Evolutionary conservation across 371 early-diverging fungal species (phyloP).

Genomic region (Mortierella sp.): DNA sequence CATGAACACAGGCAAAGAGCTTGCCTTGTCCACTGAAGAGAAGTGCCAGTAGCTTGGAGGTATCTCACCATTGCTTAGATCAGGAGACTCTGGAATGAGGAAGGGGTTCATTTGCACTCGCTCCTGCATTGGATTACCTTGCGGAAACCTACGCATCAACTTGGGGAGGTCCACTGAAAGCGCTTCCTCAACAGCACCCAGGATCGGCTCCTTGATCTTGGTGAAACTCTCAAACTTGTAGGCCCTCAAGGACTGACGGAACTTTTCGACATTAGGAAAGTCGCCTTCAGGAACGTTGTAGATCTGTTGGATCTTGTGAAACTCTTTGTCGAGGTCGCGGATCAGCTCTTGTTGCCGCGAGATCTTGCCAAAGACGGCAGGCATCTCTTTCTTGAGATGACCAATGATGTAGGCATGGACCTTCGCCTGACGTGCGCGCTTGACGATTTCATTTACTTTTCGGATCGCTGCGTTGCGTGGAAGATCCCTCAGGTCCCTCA

Average conservation of each 20-base stretch:
- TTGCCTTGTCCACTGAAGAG: conserved; percentile 61
- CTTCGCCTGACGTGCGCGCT: conserved; percentile 81
- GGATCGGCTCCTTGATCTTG: conserved; percentile 66
- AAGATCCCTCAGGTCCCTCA: conserved; percentile 77
- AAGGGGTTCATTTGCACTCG: conserved; percentile 63
- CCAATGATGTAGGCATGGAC: conserved; percentile 89
- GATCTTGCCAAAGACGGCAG: conserved; percentile 85
- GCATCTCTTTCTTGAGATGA: conserved; percentile 86
- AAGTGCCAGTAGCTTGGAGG: conserved; percentile 71
- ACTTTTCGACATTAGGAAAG: conserved; percentile 76
- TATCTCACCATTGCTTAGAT: conserved; percentile 49
- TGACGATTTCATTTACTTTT: conserved; percentile 91
- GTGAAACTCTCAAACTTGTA: conserved; percentile 86
- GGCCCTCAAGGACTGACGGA: conserved; percentile 66
- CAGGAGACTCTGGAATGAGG: conserved; percentile 26
- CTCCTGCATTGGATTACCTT: conserved; percentile 60
- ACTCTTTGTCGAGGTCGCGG: conserved; percentile 76
- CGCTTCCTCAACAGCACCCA: conserved; percentile 56
- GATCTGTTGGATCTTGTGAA: conserved; percentile 74
- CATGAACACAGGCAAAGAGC: conserved; percentile 60
- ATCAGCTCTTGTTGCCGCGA: conserved; percentile 80
- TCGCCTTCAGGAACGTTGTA: conserved; percentile 79
- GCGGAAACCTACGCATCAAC: conserved; percentile 74
- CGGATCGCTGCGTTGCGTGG: conserved; percentile 87
- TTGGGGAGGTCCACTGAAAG: conserved; percentile 70